Evolutionary conservation across 805 yeast genomes (phyloP).

Genomic region (Metschnikowia bowlesiae): DNA sequence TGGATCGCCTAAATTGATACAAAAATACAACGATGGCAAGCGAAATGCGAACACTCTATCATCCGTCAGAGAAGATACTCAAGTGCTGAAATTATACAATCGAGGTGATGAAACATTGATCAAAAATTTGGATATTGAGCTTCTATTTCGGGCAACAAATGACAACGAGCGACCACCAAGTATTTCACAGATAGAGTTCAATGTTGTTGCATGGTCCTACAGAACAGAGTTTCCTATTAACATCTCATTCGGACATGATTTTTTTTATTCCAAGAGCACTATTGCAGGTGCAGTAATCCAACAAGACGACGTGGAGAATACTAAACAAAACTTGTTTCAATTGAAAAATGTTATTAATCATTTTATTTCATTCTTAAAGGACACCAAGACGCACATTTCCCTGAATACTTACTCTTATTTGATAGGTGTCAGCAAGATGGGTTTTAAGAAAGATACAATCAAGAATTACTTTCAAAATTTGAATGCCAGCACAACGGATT

Average conservation of each 20-base stretch:
- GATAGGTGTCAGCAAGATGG: slow-evolving; percentile 34
- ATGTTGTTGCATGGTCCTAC: slow-evolving; percentile 39
- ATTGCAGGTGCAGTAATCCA: slow-evolving; percentile 14
- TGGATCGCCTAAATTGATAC: slow-evolving; percentile 34
- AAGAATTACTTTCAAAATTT: slow-evolving; percentile 33
- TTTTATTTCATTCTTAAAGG: slow-evolving; percentile 33
- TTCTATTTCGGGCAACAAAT: slow-evolving; percentile 26
- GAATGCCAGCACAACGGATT: slow-evolving; percentile 5
- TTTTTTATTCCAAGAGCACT: slow-evolving; percentile 32
- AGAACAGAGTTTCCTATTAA: slow-evolving; percentile 40
- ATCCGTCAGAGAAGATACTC: slow-evolving; percentile 11
- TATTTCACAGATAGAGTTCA: slow-evolving; percentile 31
- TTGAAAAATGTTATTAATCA: slow-evolving; percentile 33
- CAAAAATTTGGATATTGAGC: slow-evolving; percentile 22
- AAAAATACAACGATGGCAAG: slow-evolving; percentile 31
- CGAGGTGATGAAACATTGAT: slow-evolving; percentile 22
- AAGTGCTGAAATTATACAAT: slow-evolving; percentile 31
- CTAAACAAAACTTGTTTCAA: slow-evolving; percentile 31
- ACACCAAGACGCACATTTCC: slow-evolving; percentile 29
- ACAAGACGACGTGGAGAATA: slow-evolving; percentile 27
- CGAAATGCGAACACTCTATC: background rate
- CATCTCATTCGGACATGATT: slow-evolving; percentile 36
- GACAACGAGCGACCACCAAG: slow-evolving; percentile 28
- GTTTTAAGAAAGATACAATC: slow-evolving; percentile 38
- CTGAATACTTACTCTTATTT: slow-evolving; percentile 33